Evolutionary conservation across 495 filamentous ascomycete genomes (phyloP).

Genomic region (Penicillium macrosclerotiorum): DNA sequence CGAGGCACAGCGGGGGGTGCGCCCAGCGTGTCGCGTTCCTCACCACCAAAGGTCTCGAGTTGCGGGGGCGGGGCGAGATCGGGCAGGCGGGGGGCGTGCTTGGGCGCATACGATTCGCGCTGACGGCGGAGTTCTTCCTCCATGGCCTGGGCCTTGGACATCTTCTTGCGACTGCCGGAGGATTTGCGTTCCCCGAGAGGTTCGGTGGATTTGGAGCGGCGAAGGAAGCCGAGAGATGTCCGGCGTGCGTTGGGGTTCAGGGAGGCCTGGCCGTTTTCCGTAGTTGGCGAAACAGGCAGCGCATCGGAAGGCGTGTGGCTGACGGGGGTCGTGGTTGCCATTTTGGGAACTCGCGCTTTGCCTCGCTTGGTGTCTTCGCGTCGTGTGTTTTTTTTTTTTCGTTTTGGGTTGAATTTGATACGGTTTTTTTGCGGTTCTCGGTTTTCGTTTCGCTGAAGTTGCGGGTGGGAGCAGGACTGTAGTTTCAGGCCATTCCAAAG

Average conservation of each 20-base stretch:
- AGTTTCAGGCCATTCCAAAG: background rate
- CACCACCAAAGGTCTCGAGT: conserved; percentile 72
- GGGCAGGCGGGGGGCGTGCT: conserved; percentile 76
- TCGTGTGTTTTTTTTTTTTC: background rate
- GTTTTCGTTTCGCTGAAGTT: background rate
- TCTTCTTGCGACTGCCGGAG: conserved; percentile 66
- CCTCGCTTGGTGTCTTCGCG: no score
- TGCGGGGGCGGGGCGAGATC: conserved; percentile 64
- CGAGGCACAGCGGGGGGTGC: conserved; percentile 11
- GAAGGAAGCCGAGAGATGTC: conserved; percentile 62
- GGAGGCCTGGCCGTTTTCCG: conserved; percentile 26
- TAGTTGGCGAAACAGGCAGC: conserved; percentile 8
- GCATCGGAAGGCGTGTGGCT: conserved; percentile 21
- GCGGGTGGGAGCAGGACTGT: background rate
- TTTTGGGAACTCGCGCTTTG: no score
- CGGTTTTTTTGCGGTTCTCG: no score
- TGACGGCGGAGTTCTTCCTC: conserved; percentile 67
- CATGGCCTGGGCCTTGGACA: conserved; percentile 52
- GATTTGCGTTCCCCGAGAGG: conserved; percentile 39
- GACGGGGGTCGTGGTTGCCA: conserved; percentile 22
- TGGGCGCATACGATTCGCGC: conserved; percentile 65
- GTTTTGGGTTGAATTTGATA: background rate
- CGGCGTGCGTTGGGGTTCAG: conserved; percentile 28
- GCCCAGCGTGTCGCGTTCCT: conserved; percentile 46
- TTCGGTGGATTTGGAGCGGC: conserved; percentile 78